Evolutionary conservation across 176 grass and related monocot genomes (phyloP), one percentile per base, ranked within the genome.

Genomic region (Areca catechu): DNA sequence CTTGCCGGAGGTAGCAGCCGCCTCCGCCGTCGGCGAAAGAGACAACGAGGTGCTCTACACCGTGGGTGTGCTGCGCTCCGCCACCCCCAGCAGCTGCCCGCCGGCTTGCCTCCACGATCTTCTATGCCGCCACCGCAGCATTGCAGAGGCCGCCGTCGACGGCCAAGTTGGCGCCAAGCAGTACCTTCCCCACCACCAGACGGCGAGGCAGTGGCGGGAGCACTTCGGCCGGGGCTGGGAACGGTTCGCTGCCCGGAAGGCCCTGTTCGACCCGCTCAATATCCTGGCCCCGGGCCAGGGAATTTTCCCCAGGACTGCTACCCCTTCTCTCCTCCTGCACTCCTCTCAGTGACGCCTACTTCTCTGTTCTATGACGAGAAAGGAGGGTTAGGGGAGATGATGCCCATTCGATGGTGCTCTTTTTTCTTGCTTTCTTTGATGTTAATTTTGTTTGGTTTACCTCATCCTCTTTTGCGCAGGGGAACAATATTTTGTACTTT

Each of bases 211-310:
- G 23, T 97, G 92, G 92, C 72, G 16, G 0, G 20, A 20, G 0
- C 92, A 97, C 79, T 91, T 97, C 0, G 83, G 83, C 19, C 60
- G 0, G 15, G 52, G 54, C 1, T 97, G 78, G 86, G 77, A 83
- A 16, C 81, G 47, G 48, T 91, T 97, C 6, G 77, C 77, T 2
- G 66, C 68, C 16, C 69, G 76, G 60, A 97, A 97, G 71, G 15
- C 56, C 7, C 80, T 55, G 62, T 97, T 91, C 51, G 92, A 97
- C 48, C 92, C 86, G 10, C 53, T 55, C 3, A 53, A 22, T 14
- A 80, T 88, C 71, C 80, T 97, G 15, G 75, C 83, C 16, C 92
- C 92, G 0, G 92, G 92, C 4, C 92, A 97, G 12, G 82, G 80
- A 49, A 97, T 97, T 65, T 91, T 97, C 55, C 66, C 75, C 65